These are phyloP conservation scores for Pseudonitzschia delicatissima DNA, from an alignment of 108 stramenopile genomes.

Conservation along the genomic window DNA sequence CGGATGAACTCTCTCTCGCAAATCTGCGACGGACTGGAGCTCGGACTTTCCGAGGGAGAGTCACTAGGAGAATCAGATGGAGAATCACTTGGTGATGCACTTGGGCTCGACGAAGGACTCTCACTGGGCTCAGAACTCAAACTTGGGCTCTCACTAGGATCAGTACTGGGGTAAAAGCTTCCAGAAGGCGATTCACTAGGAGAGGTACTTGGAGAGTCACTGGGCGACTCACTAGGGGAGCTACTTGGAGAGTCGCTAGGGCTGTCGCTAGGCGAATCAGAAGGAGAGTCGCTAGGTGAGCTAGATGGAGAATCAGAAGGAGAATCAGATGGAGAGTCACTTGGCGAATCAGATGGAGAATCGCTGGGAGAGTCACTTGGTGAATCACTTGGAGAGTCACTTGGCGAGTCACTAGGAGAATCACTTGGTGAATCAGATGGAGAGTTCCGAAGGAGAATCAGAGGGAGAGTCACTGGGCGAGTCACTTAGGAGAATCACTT, in stretches of 20 bases:
- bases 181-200: background rate
- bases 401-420: too few species aligned
- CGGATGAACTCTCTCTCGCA: background rate
- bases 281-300: background rate
- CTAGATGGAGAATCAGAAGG: background rate
- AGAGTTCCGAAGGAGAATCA: too few species aligned
- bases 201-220: background rate
- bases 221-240: background rate
- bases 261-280: background rate
- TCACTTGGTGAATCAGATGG: too few species aligned
- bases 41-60: background rate
- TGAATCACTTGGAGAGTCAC: too few species aligned
- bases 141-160: constrained; percentile 5
- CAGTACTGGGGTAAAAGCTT: background rate
- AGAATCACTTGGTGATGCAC: constrained; percentile 19
- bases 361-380: background rate
- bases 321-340: background rate
- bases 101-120: background rate
- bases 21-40: background rate
- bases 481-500: background rate
- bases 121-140: background rate
- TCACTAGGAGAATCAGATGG: constrained; percentile 9
- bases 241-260: background rate
- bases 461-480: constrained; percentile 8
- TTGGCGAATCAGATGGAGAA: background rate